Evolutionary conservation across 306 rosid species (phyloP).

Genomic region (Lathyrus sativus): DNA sequence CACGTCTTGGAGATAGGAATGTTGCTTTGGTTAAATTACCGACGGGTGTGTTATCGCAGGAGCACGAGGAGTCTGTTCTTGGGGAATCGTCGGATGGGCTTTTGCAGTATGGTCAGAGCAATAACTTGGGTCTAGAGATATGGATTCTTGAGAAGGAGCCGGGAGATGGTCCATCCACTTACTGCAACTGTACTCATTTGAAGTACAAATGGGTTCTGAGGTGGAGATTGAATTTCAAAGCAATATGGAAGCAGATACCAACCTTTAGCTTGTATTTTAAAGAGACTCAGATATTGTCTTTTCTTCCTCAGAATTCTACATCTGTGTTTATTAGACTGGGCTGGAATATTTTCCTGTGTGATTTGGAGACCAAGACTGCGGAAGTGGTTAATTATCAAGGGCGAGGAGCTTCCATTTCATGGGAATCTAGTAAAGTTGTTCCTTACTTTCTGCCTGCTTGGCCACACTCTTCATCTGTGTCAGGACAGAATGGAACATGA

Average conservation of each 20-base stretch:
- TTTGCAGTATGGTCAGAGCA: conserved; percentile 79
- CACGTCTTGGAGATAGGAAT: conserved; percentile 58
- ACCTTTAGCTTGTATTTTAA: conserved; percentile 48
- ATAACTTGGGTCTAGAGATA: conserved; percentile 64
- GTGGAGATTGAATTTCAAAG: conserved; percentile 53
- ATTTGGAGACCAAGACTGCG: conserved; percentile 49
- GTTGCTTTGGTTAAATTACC: conserved; percentile 60
- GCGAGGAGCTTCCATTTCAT: conserved; percentile 56
- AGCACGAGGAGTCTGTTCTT: conserved; percentile 66
- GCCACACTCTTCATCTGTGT: conserved; percentile 50
- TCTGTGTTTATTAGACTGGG: conserved; percentile 62
- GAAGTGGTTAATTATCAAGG: conserved; percentile 56
- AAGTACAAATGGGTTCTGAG: conserved; percentile 53
- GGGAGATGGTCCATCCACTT: conserved; percentile 32
- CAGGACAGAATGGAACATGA: conserved; percentile 20
- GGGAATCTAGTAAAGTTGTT: conserved; percentile 66
- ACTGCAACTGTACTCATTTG: conserved; percentile 36
- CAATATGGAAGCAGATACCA: conserved; percentile 63
- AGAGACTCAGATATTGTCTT: conserved; percentile 66
- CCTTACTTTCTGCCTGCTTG: conserved; percentile 74
- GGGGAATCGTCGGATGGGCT: conserved; percentile 78
- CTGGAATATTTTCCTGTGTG: conserved; percentile 52
- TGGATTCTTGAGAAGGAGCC: conserved; percentile 65
- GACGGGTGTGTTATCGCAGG: conserved; percentile 50
- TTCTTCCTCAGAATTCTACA: conserved; percentile 57